phyloP scores from a whole-genome alignment of 345 rosid genomes.

The Litchi chinensis region DNA sequence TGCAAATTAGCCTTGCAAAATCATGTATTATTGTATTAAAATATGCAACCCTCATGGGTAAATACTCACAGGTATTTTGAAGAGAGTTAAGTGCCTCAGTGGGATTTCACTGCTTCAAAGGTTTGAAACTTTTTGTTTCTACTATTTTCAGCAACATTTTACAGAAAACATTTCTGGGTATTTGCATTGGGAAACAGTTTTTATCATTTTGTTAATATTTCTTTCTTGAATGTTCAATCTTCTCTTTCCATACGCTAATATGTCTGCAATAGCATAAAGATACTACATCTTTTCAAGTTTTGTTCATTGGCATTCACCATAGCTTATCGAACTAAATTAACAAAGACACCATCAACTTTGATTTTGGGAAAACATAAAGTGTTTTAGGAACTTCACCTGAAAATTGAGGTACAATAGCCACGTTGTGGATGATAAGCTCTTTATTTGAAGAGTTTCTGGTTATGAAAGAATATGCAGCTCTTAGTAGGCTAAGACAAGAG shows the following conservation, averaged over 20 bases:
- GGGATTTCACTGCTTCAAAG: constrained; percentile 1
- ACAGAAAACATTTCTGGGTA: not conserved
- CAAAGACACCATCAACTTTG: not conserved
- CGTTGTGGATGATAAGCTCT: too few species aligned
- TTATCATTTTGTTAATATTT: not conserved
- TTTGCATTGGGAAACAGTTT: not conserved
- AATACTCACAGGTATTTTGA: not conserved
- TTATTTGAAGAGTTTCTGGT: too few species aligned
- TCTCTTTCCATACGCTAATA: not conserved
- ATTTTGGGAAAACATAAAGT: not conserved
- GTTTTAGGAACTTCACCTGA: not conserved
- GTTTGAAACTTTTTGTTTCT: not conserved
- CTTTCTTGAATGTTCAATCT: not conserved
- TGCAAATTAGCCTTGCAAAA: not conserved
- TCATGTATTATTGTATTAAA: not conserved
- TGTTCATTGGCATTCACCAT: too few species aligned
- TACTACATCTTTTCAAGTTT: not conserved
- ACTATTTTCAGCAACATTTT: not conserved
- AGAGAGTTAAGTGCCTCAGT: not conserved
- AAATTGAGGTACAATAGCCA: too few species aligned
- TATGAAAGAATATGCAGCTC: too few species aligned
- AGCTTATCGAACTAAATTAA: not conserved
- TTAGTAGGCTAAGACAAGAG: not conserved
- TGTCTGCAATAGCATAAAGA: not conserved
- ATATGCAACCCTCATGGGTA: not conserved